Percentiles rank a stretch among this genome's conserved stretches.
Conservation (phyloP, 768 basidiomycete genomes). For the Ramaria sp. region DNA sequence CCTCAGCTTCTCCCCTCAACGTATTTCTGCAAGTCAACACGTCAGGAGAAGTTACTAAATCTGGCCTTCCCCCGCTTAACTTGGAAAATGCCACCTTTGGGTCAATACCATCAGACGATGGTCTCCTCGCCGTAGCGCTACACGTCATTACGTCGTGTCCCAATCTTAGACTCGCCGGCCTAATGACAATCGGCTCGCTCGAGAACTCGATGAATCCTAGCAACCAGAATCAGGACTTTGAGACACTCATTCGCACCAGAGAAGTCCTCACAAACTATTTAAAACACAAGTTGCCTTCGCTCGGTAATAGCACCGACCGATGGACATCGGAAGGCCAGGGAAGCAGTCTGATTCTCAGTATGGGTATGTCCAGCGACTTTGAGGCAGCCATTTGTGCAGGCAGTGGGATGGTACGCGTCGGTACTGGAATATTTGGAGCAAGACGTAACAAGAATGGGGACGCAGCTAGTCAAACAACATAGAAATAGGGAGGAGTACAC, state of each 20-base stretch:
- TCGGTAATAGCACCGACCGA: constrained; percentile 16
- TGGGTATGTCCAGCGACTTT: constrained; percentile 98
- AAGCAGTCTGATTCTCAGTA: constrained; percentile 55
- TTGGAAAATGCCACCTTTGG: constrained; percentile 12
- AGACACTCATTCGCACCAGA: constrained; percentile 50
- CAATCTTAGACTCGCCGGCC: constrained; percentile 61
- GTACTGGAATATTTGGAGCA: constrained; percentile 80
- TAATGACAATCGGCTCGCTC: constrained; percentile 95
- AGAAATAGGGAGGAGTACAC: neutral
- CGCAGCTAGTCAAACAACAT: neutral
- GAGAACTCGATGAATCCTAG: constrained; percentile 47
- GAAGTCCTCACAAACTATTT: constrained; percentile 43
- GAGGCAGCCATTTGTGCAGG: constrained; percentile 76
- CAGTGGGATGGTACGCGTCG: constrained; percentile 82
- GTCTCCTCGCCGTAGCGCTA: constrained; percentile 46
- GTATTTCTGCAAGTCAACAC: constrained; percentile 93
- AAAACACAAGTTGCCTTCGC: constrained; percentile 12
- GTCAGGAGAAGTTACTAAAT: constrained; percentile 85
- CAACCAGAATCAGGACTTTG: constrained; percentile 64
- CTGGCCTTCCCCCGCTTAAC: constrained; percentile 59
- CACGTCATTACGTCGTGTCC: constrained; percentile 69
- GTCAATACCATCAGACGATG: constrained; percentile 27
- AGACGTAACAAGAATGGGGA: constrained; percentile 42
- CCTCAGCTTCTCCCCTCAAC: constrained; percentile 43
- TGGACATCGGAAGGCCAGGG: constrained; percentile 14